Base-by-base conservation (phyloP, 805 yeast genomes). In the Wickerhamiella sergipiensis region DNA sequence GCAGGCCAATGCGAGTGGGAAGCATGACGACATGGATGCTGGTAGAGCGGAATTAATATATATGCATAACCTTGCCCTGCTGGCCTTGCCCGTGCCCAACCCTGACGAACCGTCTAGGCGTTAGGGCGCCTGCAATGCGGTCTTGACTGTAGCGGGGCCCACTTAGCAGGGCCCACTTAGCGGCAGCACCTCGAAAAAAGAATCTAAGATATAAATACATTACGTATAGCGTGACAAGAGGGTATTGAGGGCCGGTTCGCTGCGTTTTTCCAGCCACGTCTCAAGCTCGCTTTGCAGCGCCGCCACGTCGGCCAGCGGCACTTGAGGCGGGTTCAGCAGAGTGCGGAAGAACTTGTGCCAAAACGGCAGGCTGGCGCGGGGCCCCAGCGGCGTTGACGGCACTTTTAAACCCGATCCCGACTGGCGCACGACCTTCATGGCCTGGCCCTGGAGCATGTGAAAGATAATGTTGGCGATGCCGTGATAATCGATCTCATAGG, bases 401-500 rank as follows among this genome's bases (percentile, higher is more conserved):
- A 45, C 47, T 29, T 45, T 45, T 36, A 10, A 40, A 4, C 47
- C 47, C 24, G 29, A 23, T 8, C 12, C n/a, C 17, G 39, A 3
- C 24, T 40, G n/a, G 24, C 22, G 24, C n/a, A 13, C n/a, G 9
- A 45, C 47, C 21, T 18, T 17, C 21, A 29, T 13, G 23, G 47
- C 29, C 22, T 18, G 22, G 13, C 18, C 23, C 36, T 22, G 29
- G 3, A 88, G 67, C 73, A 88, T 66, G 0, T 80, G 73, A 59
- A 87, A 90, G 2, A 86, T 68, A 0, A 84, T 76, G 33, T 79
- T 75, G 0, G 95, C 96, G 18, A 85, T 55, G 0, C 95, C 95
- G 63, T 75, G 83, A 61, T 86, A 86, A 66, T 88, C 97, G 2
- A 82, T 80, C 61, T 88, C 87, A 59, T 74, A 85, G 2, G 77